phyloP scores from a whole-genome alignment of 1,284 basidiomycete species.

The Moesziomyces globuligerus region DNA sequence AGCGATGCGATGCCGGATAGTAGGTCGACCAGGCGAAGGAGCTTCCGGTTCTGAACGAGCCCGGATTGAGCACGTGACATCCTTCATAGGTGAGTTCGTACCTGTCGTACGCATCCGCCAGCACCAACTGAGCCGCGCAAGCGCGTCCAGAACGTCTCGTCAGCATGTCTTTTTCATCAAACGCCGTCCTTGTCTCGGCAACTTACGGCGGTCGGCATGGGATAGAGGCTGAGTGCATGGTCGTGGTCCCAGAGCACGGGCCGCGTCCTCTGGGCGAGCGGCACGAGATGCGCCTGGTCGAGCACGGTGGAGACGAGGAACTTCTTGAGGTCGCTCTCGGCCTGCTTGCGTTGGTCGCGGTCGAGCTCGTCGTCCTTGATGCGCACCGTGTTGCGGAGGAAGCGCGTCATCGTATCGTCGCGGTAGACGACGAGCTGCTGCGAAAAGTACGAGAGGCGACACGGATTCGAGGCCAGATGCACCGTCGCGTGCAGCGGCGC shows the following conservation, averaged over 20 bases:
- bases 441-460: conserved; percentile 91
- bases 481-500: conserved; percentile 30
- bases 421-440: conserved; percentile 95
- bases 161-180: background rate
- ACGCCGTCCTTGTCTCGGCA: background rate
- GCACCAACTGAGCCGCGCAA: conserved; percentile 75
- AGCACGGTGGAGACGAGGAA: conserved; percentile 65
- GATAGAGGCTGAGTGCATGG: conserved; percentile 90
- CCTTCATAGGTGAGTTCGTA: conserved; percentile 97
- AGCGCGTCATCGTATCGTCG: conserved; percentile 91
- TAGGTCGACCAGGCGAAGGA: conserved; percentile 67
- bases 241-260: conserved; percentile 91
- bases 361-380: conserved; percentile 59
- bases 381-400: conserved; percentile 79
- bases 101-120: conserved; percentile 95
- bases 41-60: conserved; percentile 68
- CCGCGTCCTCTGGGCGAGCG: conserved; percentile 79
- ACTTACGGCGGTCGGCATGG: conserved; percentile 87
- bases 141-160: conserved; percentile 3
- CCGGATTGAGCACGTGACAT: conserved; percentile 98
- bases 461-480: conserved; percentile 86
- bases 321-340: conserved; percentile 42
- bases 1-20: conserved; percentile 63
- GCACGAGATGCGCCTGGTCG: conserved; percentile 76
- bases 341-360: conserved; percentile 54